Base-by-base conservation (phyloP, 495 filamentous ascomycete species). In the Parathielavia appendiculata region DNA sequence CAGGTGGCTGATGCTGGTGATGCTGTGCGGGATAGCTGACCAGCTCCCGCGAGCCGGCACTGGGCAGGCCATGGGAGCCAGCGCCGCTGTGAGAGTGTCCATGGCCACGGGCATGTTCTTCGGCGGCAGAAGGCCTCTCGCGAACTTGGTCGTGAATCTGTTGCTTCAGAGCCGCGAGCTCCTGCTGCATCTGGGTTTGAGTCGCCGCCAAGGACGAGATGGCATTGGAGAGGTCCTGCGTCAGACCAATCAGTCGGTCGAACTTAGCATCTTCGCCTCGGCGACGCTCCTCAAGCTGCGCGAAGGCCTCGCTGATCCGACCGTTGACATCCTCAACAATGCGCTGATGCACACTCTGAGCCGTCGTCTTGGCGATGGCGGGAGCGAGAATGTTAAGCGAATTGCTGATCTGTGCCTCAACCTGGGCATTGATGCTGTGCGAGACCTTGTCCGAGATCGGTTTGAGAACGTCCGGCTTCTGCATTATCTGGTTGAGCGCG, bases 181-280 rank as follows among this genome's bases (percentile, higher is more conserved):
- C 69, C 9, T 59, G 54, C 53, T 66, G 57, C 43, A 70, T 64
- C 61, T 79, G 79, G 16, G 77, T 68, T 65, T 85, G 82, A 4
- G 80, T 77, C 6, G 81, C 75, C 11, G 84, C 83, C 81, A 96
- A 84, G 9, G 83, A 75, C 34, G 84, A 78, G 26, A 97, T 79
- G 10, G 85, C 90, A 57, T 87, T 83, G 14, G 86, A 81, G 55
- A 97, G 76, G 44, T 81, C 76, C 36, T 80, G 83, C 11, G 96
- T 86, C 23, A 89, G 79, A 6, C 78, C 74, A 16, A 86, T 86
- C 59, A 98, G 81, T 62, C 92, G 83, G 47, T 96, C 89, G 57
- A 97, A 88, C 76, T 95, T 95, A 35, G 75, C 76, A 32, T 78
- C 78, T 62, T 96, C 91, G 22, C 78, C 76, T 19, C 82, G 79